Percentiles rank a stretch among this genome's conserved stretches.
Conservation (phyloP, 345 rosid species). For the Ailanthus altissimus region DNA sequence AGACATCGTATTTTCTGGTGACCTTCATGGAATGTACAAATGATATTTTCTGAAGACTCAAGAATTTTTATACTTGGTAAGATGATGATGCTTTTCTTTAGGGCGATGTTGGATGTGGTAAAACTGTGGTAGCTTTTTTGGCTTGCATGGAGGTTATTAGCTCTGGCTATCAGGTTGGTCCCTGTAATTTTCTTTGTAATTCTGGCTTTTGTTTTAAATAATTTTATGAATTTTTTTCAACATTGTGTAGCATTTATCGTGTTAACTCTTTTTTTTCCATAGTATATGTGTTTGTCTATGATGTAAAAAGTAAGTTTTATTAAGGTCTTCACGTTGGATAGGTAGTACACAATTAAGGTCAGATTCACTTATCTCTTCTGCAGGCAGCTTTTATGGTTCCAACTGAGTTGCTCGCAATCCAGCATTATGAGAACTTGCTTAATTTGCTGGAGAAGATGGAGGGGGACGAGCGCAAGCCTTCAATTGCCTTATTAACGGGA, state of each 20-base stretch:
- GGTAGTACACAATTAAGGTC: neutral
- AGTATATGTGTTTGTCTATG: neutral
- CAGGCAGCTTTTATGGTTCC: constrained; percentile 99
- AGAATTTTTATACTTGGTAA: constrained; percentile 23
- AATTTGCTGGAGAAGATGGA: constrained; percentile 69
- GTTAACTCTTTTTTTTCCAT: neutral
- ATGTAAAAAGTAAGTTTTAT: neutral
- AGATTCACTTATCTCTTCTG: constrained; percentile 17
- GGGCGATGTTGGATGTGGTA: constrained; percentile 99
- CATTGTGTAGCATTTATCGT: neutral
- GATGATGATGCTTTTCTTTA: constrained; percentile 31
- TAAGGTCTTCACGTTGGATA: neutral
- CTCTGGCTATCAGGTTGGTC: constrained; percentile 89
- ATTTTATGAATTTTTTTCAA: neutral
- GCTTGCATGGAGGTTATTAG: constrained; percentile 96
- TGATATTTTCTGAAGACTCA: constrained; percentile 16
- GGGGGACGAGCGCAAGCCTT: constrained; percentile 58
- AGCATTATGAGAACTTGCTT: constrained; percentile 80
- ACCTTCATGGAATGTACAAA: constrained; percentile 3
- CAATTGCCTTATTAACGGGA: constrained; percentile 86
- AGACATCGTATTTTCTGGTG: neutral
- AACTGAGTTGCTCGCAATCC: constrained; percentile 94
- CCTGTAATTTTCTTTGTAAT: constrained; percentile 11
- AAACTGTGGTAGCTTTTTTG: constrained; percentile 92
- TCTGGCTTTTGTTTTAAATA: neutral